Evolutionary conservation across 1,284 basidiomycete genomes (phyloP).

Genomic region (Clitocybe nebularis): DNA sequence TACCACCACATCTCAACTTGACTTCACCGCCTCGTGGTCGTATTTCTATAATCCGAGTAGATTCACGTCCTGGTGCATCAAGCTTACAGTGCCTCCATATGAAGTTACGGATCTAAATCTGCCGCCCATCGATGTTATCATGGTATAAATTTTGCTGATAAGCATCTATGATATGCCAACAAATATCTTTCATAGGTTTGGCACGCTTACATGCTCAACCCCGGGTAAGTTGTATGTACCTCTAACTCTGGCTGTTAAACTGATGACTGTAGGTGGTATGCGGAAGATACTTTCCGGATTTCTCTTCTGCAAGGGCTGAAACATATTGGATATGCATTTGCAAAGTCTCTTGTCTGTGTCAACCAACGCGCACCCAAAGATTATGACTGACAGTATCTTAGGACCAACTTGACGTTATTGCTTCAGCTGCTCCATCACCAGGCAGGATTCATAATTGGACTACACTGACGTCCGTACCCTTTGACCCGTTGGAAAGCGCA

Average conservation of each 20-base stretch:
- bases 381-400: background rate
- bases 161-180: background rate
- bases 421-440: conserved; percentile 12
- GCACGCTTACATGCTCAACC: conserved; percentile 49
- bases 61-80: conserved; percentile 13
- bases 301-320: conserved; percentile 20
- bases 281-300: conserved; percentile 35
- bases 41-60: no score
- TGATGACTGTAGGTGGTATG: conserved; percentile 33
- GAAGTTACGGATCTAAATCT: background rate
- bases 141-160: background rate
- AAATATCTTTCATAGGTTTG: conserved; percentile 25
- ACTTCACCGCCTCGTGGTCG: background rate
- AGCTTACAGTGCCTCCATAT: conserved; percentile 26
- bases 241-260: background rate
- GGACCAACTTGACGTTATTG: conserved; percentile 6
- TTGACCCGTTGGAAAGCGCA: conserved; percentile 31
- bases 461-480: conserved; percentile 28
- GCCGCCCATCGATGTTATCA: conserved; percentile 3
- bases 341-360: conserved; percentile 25
- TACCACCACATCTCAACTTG: background rate
- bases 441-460: conserved; percentile 23
- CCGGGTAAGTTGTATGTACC: conserved; percentile 25
- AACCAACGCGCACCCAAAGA: background rate
- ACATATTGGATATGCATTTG: conserved; percentile 18